Percentiles rank a stretch among this genome's conserved stretches.
These are phyloP conservation scores for Pseudonitzschia delicatissima DNA, from an alignment of 108 stramenopile genomes.

Conservation along the genomic window DNA sequence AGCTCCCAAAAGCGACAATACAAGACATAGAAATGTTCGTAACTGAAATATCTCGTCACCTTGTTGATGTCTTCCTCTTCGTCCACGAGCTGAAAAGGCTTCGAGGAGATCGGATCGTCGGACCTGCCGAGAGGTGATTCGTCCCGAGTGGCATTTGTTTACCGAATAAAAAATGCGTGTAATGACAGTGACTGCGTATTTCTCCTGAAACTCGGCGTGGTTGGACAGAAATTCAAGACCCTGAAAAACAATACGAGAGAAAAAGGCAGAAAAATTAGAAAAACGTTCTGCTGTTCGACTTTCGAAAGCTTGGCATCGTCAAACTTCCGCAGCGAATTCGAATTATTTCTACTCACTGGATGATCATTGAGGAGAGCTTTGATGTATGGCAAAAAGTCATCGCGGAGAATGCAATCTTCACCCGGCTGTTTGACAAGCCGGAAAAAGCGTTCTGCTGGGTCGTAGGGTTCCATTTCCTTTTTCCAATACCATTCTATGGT, in stretches of 20 bases:
- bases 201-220: conserved; percentile 96
- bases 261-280: not conserved
- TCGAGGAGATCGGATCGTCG: conserved; percentile 82
- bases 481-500: conserved; percentile 84
- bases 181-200: conserved; percentile 95
- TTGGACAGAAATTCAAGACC: conserved; percentile 86
- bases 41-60: conserved; percentile 88
- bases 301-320: not conserved
- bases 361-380: conserved; percentile 89
- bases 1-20: conserved; percentile 99
- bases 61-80: conserved; percentile 98
- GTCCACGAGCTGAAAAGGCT: conserved; percentile 85
- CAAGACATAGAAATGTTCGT: conserved; percentile 99
- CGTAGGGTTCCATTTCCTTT: conserved; percentile 90
- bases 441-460: conserved; percentile 89
- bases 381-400: conserved; percentile 94
- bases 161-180: conserved; percentile 95
- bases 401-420: conserved; percentile 75
- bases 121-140: conserved; percentile 86
- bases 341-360: conserved; percentile 52
- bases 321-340: not conserved
- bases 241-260: conserved; percentile 16
- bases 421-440: conserved; percentile 81
- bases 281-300: not conserved
- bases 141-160: conserved; percentile 85